Percentiles rank a stretch among this genome's conserved stretches.
Evolutionary conservation across 2,329 filamentous ascomycete species (phyloP).

Genomic region (Aureobasidium sp.): DNA sequence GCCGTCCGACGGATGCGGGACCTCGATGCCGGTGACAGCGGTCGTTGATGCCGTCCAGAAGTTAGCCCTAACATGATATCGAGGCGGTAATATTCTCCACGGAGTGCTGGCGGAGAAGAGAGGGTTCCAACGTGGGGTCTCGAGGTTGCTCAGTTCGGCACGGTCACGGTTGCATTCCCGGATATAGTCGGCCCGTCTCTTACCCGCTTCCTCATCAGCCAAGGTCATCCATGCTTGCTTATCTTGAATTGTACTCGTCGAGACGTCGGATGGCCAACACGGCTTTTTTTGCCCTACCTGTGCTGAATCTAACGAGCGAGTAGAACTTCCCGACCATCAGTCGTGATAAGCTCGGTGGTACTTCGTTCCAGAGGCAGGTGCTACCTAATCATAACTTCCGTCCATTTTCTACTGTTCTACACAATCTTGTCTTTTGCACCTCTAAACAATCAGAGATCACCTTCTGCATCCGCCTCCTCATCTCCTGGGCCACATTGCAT

Average conservation of each 20-base stretch:
- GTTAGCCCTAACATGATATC: background rate
- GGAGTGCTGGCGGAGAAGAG: background rate
- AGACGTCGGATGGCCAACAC: background rate
- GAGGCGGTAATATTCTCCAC: too few species aligned
- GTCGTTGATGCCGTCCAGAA: background rate
- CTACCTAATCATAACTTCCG: background rate
- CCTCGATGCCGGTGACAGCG: background rate
- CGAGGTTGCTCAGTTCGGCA: background rate
- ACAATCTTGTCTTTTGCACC: background rate
- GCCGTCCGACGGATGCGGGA: background rate
- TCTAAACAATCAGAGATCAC: background rate
- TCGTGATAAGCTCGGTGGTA: too few species aligned
- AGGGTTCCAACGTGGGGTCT: background rate
- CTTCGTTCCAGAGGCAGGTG: background rate
- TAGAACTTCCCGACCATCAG: background rate
- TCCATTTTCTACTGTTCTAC: background rate
- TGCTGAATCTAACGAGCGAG: background rate
- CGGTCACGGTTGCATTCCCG: too few species aligned
- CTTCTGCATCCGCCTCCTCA: background rate
- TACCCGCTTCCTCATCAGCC: background rate
- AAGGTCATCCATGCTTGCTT: background rate
- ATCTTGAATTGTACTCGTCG: background rate
- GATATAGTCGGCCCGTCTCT: background rate
- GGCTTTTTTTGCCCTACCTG: background rate
- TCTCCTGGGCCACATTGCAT: background rate